Conservation (phyloP, 2,329 filamentous ascomycete species). For the Cytospora paraplurivora region DNA sequence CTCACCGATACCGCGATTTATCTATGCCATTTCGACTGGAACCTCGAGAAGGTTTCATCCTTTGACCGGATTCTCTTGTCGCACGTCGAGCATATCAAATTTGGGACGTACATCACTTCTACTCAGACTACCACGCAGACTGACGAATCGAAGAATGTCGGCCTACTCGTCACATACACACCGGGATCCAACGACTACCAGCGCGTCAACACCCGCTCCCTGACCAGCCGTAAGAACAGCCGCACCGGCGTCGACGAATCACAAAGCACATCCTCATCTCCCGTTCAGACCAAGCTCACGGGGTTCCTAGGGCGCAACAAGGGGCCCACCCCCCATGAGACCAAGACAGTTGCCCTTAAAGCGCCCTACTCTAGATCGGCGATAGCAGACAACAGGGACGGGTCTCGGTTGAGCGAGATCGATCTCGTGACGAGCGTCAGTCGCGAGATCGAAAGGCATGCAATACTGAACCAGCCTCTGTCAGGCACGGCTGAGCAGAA, state of each 20-base stretch:
- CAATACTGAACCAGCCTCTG: conserved; percentile 50
- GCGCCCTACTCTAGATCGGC: conserved; percentile 57
- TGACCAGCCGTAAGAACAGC: conserved; percentile 55
- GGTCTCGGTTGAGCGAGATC: conserved; percentile 52
- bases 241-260: conserved; percentile 30
- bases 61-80: conserved; percentile 84
- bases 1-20: conserved; percentile 86
- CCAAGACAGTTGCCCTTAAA: conserved; percentile 56
- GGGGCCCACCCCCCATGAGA: conserved; percentile 38
- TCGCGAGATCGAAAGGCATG: conserved; percentile 73
- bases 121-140: conserved; percentile 77
- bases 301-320: conserved; percentile 44
- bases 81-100: conserved; percentile 71
- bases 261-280: conserved; percentile 14
- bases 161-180: conserved; percentile 77
- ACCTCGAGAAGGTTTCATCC: conserved; percentile 87
- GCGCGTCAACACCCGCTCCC: conserved; percentile 81
- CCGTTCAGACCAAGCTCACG: conserved; percentile 40
- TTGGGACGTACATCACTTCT: conserved; percentile 88
- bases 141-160: conserved; percentile 79
- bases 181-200: conserved; percentile 71
- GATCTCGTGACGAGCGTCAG: conserved; percentile 67
- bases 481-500: conserved; percentile 44
- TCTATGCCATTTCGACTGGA: conserved; percentile 91
- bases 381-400: conserved; percentile 53